phyloP scores from a whole-genome alignment of 495 filamentous ascomycete genomes.

The Penicillium mononematosum region DNA sequence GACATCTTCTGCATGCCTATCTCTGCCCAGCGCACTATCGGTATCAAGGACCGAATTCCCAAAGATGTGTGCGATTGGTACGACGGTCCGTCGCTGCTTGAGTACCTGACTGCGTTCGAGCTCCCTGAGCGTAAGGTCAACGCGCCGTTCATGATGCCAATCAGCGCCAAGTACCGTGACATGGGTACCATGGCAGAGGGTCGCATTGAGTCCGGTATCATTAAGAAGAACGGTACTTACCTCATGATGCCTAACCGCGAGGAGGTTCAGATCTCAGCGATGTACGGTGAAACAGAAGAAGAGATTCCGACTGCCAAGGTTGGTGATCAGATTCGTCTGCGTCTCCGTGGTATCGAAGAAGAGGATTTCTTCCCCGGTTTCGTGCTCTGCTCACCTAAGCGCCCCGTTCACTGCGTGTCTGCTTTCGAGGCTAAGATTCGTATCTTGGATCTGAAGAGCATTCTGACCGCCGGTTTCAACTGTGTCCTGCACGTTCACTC shows the following conservation, averaged over 20 bases:
- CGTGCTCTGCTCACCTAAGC: conserved; percentile 88
- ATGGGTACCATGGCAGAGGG: conserved; percentile 98
- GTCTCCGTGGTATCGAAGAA: conserved; percentile 91
- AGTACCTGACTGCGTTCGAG: conserved; percentile 89
- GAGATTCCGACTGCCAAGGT: conserved; percentile 76
- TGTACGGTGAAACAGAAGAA: conserved; percentile 96
- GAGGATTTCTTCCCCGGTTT: conserved; percentile 97
- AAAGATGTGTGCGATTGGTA: conserved; percentile 79
- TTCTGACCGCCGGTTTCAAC: conserved; percentile 86
- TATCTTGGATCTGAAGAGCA: conserved; percentile 91
- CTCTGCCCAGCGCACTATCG: conserved; percentile 78
- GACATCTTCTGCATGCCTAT: conserved; percentile 96
- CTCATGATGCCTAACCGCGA: conserved; percentile 95
- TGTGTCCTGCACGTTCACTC: conserved; percentile 88
- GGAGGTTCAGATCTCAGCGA: conserved; percentile 70
- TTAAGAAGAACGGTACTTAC: conserved; percentile 80
- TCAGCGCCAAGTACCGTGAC: conserved; percentile 92
- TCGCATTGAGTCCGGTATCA: conserved; percentile 89
- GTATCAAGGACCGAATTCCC: conserved; percentile 85
- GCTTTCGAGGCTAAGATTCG: conserved; percentile 96
- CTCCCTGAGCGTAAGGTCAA: conserved; percentile 93
- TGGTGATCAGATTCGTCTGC: conserved; percentile 92
- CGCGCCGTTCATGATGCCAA: conserved; percentile 98
- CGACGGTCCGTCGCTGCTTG: conserved; percentile 87
- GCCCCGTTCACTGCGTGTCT: conserved; percentile 84